Conservation (phyloP, 768 basidiomycete genomes). For the Dioszegia crocea region DNA sequence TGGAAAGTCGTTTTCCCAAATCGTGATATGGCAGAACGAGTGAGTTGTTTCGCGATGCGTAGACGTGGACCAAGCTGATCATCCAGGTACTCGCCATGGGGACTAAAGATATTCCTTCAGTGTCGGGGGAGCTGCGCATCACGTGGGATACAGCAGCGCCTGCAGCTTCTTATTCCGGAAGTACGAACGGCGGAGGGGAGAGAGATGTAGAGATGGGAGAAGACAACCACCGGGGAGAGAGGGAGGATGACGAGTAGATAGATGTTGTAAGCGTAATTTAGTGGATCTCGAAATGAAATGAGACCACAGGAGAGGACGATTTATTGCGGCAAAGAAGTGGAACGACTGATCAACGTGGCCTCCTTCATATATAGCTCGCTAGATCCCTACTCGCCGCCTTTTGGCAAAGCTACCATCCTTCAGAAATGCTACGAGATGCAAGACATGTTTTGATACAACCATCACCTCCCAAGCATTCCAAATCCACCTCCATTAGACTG, state of each 20-base stretch:
- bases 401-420: too few relatives aligned
- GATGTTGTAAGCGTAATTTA: not conserved
- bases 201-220: slow-evolving; percentile 36
- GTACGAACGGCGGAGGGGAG: not conserved
- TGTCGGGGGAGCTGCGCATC: slow-evolving; percentile 16
- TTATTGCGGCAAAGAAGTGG: too few relatives aligned
- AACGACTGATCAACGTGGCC: too few relatives aligned
- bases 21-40: slow-evolving; percentile 44
- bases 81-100: slow-evolving; percentile 31
- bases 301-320: too few relatives aligned
- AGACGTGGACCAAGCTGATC: not conserved
- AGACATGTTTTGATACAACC: too few relatives aligned
- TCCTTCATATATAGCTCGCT: not conserved
- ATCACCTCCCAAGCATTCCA: slow-evolving; percentile 39
- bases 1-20: slow-evolving; percentile 33
- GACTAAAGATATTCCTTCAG: slow-evolving; percentile 24
- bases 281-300: too few relatives aligned
- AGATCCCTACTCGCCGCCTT: not conserved
- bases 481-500: slow-evolving; percentile 24
- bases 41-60: not conserved
- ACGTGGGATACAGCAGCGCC: slow-evolving; percentile 22
- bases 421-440: too few relatives aligned
- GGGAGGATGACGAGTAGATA: slow-evolving; percentile 33
- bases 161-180: not conserved
- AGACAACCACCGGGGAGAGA: slow-evolving; percentile 25